A percentile compares a stretch with the other conserved stretches of the same genome.
Conservation (phyloP, 441 rosid genomes). For the Pelargonium exstipulatum region DNA sequence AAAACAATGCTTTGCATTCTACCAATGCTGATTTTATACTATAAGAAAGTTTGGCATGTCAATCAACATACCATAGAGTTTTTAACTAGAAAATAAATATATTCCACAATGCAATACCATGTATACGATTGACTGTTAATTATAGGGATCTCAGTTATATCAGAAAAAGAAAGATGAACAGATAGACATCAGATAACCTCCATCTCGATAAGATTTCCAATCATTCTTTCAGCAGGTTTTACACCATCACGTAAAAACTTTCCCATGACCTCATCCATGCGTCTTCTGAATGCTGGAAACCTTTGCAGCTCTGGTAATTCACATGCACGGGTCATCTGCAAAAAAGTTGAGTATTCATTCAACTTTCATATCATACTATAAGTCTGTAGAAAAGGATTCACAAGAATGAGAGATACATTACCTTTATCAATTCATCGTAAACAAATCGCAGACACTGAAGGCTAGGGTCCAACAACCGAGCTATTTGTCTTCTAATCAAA, state of each 20-base stretch:
- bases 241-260: constrained; percentile 85
- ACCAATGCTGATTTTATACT: neutral
- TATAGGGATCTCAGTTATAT: neutral
- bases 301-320: constrained; percentile 64
- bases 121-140: neutral
- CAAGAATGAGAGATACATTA: constrained; percentile 17
- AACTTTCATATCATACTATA: neutral
- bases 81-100: neutral
- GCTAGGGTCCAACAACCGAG: constrained; percentile 86
- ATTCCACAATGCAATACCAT: neutral
- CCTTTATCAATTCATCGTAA: constrained; percentile 85
- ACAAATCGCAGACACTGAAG: constrained; percentile 94
- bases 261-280: constrained; percentile 91
- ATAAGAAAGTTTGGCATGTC: neutral
- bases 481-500: constrained; percentile 86
- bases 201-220: constrained; percentile 84
- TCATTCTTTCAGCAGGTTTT: constrained; percentile 93
- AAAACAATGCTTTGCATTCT: neutral
- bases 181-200: constrained; percentile 49
- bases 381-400: neutral
- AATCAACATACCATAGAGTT: neutral
- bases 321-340: constrained; percentile 87
- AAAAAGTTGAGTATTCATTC: constrained; percentile 12
- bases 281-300: constrained; percentile 76
- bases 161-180: neutral